Base-by-base conservation (phyloP, 176 grass and related monocot species). In the Hsuehochloa calcarea region DNA sequence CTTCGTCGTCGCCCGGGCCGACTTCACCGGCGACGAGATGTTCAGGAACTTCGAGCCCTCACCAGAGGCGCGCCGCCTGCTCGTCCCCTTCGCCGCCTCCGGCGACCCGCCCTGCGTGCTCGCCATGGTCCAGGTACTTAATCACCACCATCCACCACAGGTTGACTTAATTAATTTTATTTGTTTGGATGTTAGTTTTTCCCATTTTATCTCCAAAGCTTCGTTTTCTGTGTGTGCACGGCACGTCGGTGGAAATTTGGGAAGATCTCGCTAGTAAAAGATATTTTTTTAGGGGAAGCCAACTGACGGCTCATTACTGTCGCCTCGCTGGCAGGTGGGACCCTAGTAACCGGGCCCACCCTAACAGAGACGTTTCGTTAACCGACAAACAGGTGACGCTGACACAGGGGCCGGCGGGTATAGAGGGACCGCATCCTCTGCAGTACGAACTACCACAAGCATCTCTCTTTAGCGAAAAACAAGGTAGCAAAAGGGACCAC, bases 11-110 rank as follows among this genome's bases (percentile, higher is more conserved):
- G 88, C 92, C 0, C 59, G 60, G 6, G 87, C 90, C 27, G 82
- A 94, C 45, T 84, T 79, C 75, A 62, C 84, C 0, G 80, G 89
- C 5, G 84, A 91, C 20, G 81, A 93, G 23, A 64, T 89, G 60
- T 83, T 96, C 77, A 2, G 5, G 29, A 87, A 91, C 82, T 90
- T 93, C 84, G 56, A 88, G 65, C 91, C 91, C 5, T 81, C 89
- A 7, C 79, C 84, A 0, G 94, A 93, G 88, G 77, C 84, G 34
- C 86, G 90, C 70, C 74, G 75, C 25, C 45, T 90, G 5, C 86
- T 95, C 69, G 87, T 92, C 12, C 92, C 92, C 82, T 78, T 85
- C 55, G 88, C 83, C 68, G 69, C 61, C 0, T 88, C 86, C 86
- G 82, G 82, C 29, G 77, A 92, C 1, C 90, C 86, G 37, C 90